These are phyloP conservation scores for Calonectria naviculata DNA, from an alignment of 2,329 filamentous ascomycete genomes.

Conservation along the genomic window DNA sequence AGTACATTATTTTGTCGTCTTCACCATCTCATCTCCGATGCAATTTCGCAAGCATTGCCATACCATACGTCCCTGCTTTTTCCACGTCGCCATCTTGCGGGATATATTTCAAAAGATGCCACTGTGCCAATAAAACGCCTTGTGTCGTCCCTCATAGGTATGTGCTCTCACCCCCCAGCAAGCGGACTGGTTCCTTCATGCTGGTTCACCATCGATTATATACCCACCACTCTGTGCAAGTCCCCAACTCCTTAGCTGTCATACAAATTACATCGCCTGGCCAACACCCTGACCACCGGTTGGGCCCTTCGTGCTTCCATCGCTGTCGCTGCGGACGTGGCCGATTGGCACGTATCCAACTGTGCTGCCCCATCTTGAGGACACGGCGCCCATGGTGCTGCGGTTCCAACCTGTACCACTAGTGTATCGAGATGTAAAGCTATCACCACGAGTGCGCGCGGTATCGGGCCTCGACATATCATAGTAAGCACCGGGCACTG, in stretches of 20 bases:
- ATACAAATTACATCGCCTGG: slow-evolving; percentile 19
- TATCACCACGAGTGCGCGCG: slow-evolving; percentile 53
- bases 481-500: slow-evolving; percentile 39
- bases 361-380: slow-evolving; percentile 19
- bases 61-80: not conserved
- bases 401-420: slow-evolving; percentile 49
- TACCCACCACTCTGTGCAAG: slow-evolving; percentile 9
- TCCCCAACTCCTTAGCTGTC: not conserved
- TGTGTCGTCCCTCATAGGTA: slow-evolving; percentile 21
- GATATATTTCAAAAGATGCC: slow-evolving; percentile 21
- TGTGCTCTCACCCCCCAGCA: slow-evolving; percentile 9
- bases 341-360: slow-evolving; percentile 20
- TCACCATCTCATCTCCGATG: slow-evolving; percentile 6
- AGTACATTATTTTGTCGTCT: not conserved
- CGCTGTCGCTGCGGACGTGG: slow-evolving; percentile 15
- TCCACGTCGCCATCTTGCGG: slow-evolving; percentile 11
- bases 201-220: slow-evolving; percentile 8
- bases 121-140: slow-evolving; percentile 22
- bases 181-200: slow-evolving; percentile 5
- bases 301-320: not conserved
- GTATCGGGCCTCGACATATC: slow-evolving; percentile 54
- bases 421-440: slow-evolving; percentile 57
- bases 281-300: not conserved
- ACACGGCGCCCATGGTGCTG: slow-evolving; percentile 1
- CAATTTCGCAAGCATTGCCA: slow-evolving; percentile 14